Base-by-base conservation (phyloP, 169 alveolate species). In the Perkinsus olseni region DNA sequence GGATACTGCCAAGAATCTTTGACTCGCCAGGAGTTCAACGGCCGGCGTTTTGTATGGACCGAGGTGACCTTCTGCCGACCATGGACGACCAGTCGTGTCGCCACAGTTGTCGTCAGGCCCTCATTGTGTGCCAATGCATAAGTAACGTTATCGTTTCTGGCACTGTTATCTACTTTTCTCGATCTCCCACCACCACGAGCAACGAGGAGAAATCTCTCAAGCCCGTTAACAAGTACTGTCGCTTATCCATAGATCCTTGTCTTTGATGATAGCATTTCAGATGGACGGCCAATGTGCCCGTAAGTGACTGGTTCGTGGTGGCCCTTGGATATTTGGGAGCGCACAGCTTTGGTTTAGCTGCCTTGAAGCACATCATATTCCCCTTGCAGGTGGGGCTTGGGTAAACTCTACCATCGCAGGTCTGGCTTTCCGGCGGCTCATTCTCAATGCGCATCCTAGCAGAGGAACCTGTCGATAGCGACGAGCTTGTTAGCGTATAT, bases 1-100 rank as follows among this genome's bases (percentile, higher is more conserved):
- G 92, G 92, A 20, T 91, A 91, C 37, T 38, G 74, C 34, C 92
- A 91, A 24, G 92, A 91, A 28, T 38, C 92, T 1, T 38, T 91
- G 92, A 91, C 92, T 10, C 39, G 92, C 20, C 74, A 40, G 74
- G 92, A 91, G 92, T 91, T 38, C 92, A n/a, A 91, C 37, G 92
- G 92, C 34, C 74, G 50, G 3, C 39, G 92, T 28, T 40, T 91
- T 21, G 50, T 38, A 13, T 40, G 39, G 92, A 38, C 92, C 38
- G 50, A 38, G 37, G 39, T 91, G 38, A 38, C 50, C 20, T 17
- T 82, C n/a, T n/a, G n/a, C n/a, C n/a, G n/a, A n/a, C n/a, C 40
- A 4, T 31, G 11, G 92, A 6, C 17, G n/a, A 82, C 31, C 38
- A 37, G 48, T 82, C 38, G 1, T 82, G 45, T 37, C 31, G 38